Conservation (phyloP, 148 eudicot genomes). For the Chenopodium suecicum region DNA sequence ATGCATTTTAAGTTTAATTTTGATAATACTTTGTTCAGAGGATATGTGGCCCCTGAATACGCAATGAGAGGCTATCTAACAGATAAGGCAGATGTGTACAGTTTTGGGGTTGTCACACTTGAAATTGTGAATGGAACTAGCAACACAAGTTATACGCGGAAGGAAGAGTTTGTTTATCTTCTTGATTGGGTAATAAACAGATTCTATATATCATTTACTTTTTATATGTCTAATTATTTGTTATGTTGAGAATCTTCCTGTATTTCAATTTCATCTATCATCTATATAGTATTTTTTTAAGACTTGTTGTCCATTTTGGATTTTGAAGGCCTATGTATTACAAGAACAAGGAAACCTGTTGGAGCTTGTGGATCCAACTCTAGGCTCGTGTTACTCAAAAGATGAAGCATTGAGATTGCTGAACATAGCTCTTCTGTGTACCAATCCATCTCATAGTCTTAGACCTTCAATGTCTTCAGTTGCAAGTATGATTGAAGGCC, state of each 20-base stretch:
- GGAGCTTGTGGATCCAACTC: constrained; percentile 70
- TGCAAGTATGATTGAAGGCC: constrained; percentile 62
- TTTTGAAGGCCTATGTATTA: constrained; percentile 68
- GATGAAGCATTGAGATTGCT: constrained; percentile 55
- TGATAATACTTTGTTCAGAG: constrained; percentile 38
- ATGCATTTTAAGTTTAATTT: too few species aligned
- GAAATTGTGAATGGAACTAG: constrained; percentile 87
- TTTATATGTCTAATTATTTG: not conserved
- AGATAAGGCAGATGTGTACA: constrained; percentile 85
- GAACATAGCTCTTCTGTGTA: constrained; percentile 57
- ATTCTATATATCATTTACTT: not conserved
- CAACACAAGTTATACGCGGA: constrained; percentile 73
- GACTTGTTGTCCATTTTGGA: not conserved
- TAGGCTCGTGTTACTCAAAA: constrained; percentile 50
- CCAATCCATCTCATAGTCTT: constrained; percentile 65
- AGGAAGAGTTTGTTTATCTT: constrained; percentile 85
- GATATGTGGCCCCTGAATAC: constrained; percentile 88
- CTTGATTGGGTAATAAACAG: constrained; percentile 75
- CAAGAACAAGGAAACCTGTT: constrained; percentile 81
- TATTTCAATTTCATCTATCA: too few species aligned
- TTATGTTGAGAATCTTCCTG: not conserved
- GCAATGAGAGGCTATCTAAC: constrained; percentile 86
- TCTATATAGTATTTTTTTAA: too few species aligned
- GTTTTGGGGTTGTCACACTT: constrained; percentile 71
- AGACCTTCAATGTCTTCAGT: constrained; percentile 76